Evolutionary conservation across 169 alveolate genomes (phyloP).

Genomic region (Plasmodium reichenowi): DNA sequence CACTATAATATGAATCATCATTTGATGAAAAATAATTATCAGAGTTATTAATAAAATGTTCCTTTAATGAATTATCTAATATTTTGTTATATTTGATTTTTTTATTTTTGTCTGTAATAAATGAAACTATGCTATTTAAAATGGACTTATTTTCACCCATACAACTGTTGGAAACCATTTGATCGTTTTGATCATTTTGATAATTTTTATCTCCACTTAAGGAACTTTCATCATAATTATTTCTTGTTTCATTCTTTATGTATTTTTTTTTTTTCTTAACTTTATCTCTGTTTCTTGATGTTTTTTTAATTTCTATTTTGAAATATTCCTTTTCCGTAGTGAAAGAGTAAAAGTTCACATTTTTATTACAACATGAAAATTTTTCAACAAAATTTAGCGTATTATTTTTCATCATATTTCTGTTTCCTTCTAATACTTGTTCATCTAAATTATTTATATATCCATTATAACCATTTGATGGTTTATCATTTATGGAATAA

Average conservation of each 20-base stretch:
- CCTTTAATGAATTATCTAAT: slow-evolving; percentile 35
- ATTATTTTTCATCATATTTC: background rate
- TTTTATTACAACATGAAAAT: slow-evolving; percentile 29
- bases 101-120: slow-evolving; percentile 25
- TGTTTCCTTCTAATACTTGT: background rate
- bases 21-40: slow-evolving; percentile 16
- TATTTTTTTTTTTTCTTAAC: background rate
- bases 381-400: slow-evolving; percentile 52
- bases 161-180: no score
- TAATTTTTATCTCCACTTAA: background rate
- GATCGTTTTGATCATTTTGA: slow-evolving; percentile 11
- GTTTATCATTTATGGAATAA: background rate
- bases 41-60: slow-evolving; percentile 38
- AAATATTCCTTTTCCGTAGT: slow-evolving; percentile 60
- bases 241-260: background rate
- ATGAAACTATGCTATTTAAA: slow-evolving; percentile 36
- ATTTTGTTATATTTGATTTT: slow-evolving; percentile 43
- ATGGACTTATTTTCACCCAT: slow-evolving; percentile 7
- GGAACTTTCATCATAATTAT: background rate
- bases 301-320: slow-evolving; percentile 42
- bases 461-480: background rate
- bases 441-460: no score
- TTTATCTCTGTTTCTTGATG: slow-evolving; percentile 10
- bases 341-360: slow-evolving; percentile 57
- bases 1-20: slow-evolving; percentile 67